Percentiles rank a stretch among this genome's conserved stretches.
Conservation (phyloP, 2,329 filamentous ascomycete genomes). For the Ramularia endophylla region DNA sequence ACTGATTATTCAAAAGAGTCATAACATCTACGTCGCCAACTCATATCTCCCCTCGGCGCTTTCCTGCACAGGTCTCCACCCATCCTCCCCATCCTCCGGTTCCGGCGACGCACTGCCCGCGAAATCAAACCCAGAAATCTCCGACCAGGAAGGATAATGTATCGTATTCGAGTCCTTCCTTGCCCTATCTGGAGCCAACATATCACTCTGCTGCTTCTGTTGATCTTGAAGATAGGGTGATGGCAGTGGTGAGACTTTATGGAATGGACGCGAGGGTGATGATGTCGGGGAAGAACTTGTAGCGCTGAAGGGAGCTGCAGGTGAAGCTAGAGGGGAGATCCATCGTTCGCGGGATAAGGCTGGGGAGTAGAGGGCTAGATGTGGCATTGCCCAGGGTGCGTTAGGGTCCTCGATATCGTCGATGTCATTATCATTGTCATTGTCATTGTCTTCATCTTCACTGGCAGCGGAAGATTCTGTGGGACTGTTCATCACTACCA, state of each 20-base stretch:
- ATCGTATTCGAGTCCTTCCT: too few species aligned
- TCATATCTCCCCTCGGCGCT: background rate
- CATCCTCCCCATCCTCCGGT: background rate
- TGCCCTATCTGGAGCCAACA: too few species aligned
- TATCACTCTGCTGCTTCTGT: background rate
- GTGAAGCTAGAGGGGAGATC: background rate
- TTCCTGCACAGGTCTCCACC: background rate
- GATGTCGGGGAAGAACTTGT: background rate
- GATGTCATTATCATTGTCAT: background rate
- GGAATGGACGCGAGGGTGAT: background rate
- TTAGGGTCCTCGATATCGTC: background rate
- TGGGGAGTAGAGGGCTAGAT: background rate
- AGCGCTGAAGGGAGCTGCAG: background rate
- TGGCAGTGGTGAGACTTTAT: background rate
- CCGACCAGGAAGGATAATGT: background rate
- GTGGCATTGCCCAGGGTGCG: background rate
- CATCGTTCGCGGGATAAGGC: background rate
- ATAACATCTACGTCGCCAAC: too few species aligned
- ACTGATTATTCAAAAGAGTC: too few species aligned
- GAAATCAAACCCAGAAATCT: background rate
- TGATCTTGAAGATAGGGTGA: background rate
- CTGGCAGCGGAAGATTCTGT: background rate
- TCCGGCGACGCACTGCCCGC: background rate
- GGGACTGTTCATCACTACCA: slow-evolving; percentile 9
- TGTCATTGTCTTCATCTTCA: background rate